Evolutionary conservation across 2,329 filamentous ascomycete species (phyloP).

Genomic region (Penicillium digitatum): DNA sequence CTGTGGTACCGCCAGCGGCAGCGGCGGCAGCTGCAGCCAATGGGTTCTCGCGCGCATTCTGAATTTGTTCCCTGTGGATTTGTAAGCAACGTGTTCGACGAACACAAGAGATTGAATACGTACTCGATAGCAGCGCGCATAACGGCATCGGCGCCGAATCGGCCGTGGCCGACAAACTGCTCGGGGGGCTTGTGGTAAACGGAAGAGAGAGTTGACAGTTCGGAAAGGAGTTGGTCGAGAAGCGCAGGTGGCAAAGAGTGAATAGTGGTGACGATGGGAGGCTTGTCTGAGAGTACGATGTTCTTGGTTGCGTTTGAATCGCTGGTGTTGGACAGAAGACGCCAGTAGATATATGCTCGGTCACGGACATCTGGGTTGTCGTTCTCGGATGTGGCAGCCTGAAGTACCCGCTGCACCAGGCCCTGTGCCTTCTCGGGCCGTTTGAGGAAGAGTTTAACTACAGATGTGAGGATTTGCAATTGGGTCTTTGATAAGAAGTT

Average conservation of each 20-base stretch:
- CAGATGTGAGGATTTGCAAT: constrained; percentile 91
- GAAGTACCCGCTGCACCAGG: constrained; percentile 89
- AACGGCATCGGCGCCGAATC: constrained; percentile 89
- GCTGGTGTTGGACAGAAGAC: constrained; percentile 72
- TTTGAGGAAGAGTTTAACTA: constrained; percentile 96
- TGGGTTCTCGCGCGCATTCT: constrained; percentile 89
- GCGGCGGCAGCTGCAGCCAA: constrained; percentile 75
- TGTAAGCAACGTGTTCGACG: constrained; percentile 17
- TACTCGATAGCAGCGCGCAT: constrained; percentile 89
- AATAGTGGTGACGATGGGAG: constrained; percentile 90
- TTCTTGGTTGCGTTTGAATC: constrained; percentile 89
- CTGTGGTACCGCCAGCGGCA: constrained; percentile 54
- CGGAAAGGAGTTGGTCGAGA: constrained; percentile 82
- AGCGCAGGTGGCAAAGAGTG: constrained; percentile 77
- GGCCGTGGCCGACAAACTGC: constrained; percentile 94
- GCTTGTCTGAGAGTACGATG: constrained; percentile 89
- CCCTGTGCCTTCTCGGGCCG: constrained; percentile 88
- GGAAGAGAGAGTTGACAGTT: constrained; percentile 90
- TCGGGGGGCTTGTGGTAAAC: constrained; percentile 98
- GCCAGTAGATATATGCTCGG: constrained; percentile 97
- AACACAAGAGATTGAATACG: constrained; percentile 21
- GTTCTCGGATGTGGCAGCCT: constrained; percentile 86
- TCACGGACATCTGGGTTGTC: constrained; percentile 98
- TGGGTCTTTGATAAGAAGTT: constrained; percentile 68
- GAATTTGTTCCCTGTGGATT: constrained; percentile 66